Evolutionary conservation across 495 filamentous ascomycete species (phyloP).

Genomic region (Bathelium albidoporum): DNA sequence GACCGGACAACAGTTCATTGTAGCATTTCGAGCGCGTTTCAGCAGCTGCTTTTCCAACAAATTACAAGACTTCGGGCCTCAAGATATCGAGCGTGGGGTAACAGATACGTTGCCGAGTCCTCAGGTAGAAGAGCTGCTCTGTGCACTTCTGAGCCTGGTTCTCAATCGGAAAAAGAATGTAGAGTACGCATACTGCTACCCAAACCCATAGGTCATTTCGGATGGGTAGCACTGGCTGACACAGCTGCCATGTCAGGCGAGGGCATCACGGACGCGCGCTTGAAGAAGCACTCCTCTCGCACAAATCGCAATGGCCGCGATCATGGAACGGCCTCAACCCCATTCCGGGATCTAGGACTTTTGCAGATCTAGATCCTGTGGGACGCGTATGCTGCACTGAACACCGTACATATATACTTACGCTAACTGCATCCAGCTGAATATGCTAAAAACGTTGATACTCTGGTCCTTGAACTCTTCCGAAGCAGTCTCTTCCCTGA

Average conservation of each 20-base stretch:
- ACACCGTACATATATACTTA: neutral
- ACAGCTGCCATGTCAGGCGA: conserved; percentile 37
- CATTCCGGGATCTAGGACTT: conserved; percentile 63
- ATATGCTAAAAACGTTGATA: conserved; percentile 68
- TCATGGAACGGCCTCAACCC: conserved; percentile 82
- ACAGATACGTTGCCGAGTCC: conserved; percentile 67
- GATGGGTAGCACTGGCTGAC: neutral
- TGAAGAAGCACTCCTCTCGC: conserved; percentile 81
- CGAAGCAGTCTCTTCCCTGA: conserved; percentile 65
- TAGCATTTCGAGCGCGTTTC: conserved; percentile 94
- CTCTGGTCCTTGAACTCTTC: conserved; percentile 88
- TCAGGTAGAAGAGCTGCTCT: conserved; percentile 76
- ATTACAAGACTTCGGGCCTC: conserved; percentile 77
- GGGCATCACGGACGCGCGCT: conserved; percentile 86
- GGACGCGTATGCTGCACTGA: neutral
- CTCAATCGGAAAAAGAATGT: conserved; percentile 96
- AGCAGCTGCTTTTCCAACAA: conserved; percentile 79
- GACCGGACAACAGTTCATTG: conserved; percentile 61
- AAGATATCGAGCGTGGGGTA: conserved; percentile 85
- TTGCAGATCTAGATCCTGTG: conserved; percentile 60
- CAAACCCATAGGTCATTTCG: no score
- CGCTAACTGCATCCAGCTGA: conserved; percentile 46
- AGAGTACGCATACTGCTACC: conserved; percentile 79
- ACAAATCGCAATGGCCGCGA: conserved; percentile 81
- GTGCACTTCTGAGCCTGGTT: conserved; percentile 75